Base-by-base conservation (phyloP, 1,139 yeast species). In the Blastobotrys capitulatus region DNA sequence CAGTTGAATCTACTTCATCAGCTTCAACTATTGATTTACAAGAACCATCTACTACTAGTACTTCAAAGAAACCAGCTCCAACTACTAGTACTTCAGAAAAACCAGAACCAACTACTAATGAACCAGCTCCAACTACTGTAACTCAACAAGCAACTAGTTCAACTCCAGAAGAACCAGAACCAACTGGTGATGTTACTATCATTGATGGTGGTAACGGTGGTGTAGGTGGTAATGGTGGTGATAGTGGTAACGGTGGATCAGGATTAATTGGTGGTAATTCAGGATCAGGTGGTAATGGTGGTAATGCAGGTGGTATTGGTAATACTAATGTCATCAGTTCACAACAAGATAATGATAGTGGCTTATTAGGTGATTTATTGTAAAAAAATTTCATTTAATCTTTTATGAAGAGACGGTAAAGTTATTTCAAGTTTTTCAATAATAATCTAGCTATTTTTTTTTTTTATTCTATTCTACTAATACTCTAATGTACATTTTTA, bases 151-250 rank as follows among this genome's bases (percentile, higher is more conserved):
- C 29, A 26, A 36, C 39, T 16, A 36, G 9, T 22, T 18, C 39
- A n/a, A 13, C 16, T n/a, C 25, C 19, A 16, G 39, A 36, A 16
- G 10, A 15, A 10, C 40, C 40, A 12, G 40, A 8, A 6, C 40
- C 40, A 37, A 37, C 40, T 26, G 40, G 40, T 13, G 40, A 37
- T 37, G 40, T 37, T 8, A 37, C 40, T 12, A 37, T 37, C 26
- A 37, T 37, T n/a, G 40, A 37, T 19, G 40, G 40, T 37, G 40
- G 40, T 16, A 37, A 37, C 27, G 40, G 40, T 37, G 40, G 40
- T 37, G 40, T 37, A 10, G 40, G 40, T 19, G 40, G 40, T 8
- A 19, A 37, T 27, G 40, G 40, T 26, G 40, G 40, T 37, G 27
- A 19, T 19, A 16, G 27, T 3, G 40, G 40, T 13, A 18, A 25